These are phyloP conservation scores for Jackrogersella multiformis DNA, from an alignment of 495 filamentous ascomycete species.

Conservation along the genomic window DNA sequence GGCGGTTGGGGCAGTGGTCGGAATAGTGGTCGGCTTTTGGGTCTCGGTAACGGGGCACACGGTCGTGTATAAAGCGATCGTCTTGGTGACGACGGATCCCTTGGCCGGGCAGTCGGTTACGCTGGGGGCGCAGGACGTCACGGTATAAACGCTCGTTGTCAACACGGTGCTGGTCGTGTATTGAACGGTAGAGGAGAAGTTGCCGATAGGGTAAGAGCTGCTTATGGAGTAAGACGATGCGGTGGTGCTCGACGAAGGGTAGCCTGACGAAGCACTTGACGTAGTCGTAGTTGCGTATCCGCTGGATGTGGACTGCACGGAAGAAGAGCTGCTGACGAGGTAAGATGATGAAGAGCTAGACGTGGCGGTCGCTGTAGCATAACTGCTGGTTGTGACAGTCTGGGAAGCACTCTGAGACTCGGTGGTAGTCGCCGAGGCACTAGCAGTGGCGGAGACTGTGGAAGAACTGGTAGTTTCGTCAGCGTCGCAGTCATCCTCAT, in stretches of 20 bases:
- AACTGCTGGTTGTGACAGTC: conserved; percentile 12
- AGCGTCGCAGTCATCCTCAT: conserved; percentile 22
- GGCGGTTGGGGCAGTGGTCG: neutral
- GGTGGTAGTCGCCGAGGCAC: conserved; percentile 27
- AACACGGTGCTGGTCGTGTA: conserved; percentile 57
- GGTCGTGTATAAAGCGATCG: conserved; percentile 51
- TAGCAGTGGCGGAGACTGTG: conserved; percentile 27
- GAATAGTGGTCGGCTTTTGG: conserved; percentile 27
- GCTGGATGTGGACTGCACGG: neutral
- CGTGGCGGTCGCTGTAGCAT: neutral
- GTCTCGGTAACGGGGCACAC: conserved; percentile 55
- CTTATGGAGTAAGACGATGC: conserved; percentile 39
- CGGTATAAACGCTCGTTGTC: conserved; percentile 62
- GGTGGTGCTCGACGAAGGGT: conserved; percentile 22
- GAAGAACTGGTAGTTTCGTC: conserved; percentile 28
- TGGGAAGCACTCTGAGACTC: conserved; percentile 26
- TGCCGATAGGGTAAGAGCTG: conserved; percentile 12
- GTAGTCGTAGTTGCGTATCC: conserved; percentile 6
- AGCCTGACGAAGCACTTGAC: neutral
- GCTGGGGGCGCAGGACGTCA: conserved; percentile 62
- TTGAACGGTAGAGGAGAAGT: conserved; percentile 14
- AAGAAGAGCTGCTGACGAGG: conserved; percentile 20
- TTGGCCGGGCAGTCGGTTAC: conserved; percentile 62
- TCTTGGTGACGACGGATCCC: conserved; percentile 51
- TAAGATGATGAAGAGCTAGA: conserved; percentile 31